These are phyloP conservation scores for Lactarius pseudohatsudake DNA, from an alignment of 768 basidiomycete genomes.

Conservation along the genomic window DNA sequence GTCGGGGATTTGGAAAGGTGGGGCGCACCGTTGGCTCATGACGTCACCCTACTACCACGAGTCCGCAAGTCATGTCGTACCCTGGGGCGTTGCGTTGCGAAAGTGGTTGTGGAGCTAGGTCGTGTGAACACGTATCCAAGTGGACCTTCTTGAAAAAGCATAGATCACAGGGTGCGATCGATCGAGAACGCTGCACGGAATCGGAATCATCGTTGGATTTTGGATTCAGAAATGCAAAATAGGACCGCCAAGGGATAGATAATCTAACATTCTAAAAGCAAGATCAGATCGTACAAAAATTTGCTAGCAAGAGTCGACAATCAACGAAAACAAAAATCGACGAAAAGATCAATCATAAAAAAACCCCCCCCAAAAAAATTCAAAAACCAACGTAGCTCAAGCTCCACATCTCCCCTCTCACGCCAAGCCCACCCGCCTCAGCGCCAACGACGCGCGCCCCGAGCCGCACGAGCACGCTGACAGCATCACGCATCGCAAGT, in stretches of 20 bases:
- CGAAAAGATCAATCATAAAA: background rate
- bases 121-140: background rate
- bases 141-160: too few species aligned
- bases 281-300: background rate
- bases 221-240: background rate
- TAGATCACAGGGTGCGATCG: too few species aligned
- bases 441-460: conserved; percentile 23
- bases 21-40: background rate
- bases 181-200: too few species aligned
- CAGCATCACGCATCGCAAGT: conserved; percentile 27
- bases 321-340: background rate
- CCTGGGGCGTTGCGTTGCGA: too few species aligned
- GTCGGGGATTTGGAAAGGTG: background rate
- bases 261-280: background rate
- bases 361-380: background rate
- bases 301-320: background rate
- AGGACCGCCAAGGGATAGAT: background rate
- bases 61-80: too few species aligned
- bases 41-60: background rate
- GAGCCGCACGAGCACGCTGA: conserved; percentile 23
- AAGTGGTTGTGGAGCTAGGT: background rate
- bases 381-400: conserved; percentile 30
- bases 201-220: background rate
- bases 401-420: conserved; percentile 30
- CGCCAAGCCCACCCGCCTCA: conserved; percentile 17